phyloP scores from a whole-genome alignment of 2,329 filamentous ascomycete genomes.

The Ophiostoma quercus region DNA sequence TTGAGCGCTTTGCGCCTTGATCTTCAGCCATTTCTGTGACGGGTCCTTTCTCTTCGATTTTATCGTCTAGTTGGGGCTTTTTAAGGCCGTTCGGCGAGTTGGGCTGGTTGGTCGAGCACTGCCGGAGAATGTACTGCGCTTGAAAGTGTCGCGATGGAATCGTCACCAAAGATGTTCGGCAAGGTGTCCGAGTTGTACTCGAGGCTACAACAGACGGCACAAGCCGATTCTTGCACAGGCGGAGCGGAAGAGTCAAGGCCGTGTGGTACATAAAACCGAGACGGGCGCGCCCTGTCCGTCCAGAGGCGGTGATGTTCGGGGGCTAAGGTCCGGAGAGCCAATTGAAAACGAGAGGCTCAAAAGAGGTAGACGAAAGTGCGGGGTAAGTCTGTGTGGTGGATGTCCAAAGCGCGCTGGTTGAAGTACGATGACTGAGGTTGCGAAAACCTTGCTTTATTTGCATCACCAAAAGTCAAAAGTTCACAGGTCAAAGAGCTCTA shows the following conservation, averaged over 20 bases:
- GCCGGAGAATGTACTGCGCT: background rate
- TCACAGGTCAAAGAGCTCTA: background rate
- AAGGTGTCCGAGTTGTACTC: background rate
- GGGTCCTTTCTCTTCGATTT: background rate
- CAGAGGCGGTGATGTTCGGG: background rate
- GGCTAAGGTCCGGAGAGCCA: background rate
- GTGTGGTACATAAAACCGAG: background rate
- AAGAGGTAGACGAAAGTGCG: background rate
- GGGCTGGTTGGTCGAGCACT: background rate
- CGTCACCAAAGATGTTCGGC: background rate
- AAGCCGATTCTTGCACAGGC: background rate
- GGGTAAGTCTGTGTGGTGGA: background rate
- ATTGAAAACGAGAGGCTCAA: background rate
- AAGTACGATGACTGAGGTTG: background rate
- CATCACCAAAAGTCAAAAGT: background rate
- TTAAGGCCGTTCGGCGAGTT: background rate
- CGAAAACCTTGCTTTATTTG: background rate
- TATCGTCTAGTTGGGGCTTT: background rate
- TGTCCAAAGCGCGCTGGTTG: background rate
- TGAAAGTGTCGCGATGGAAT: background rate
- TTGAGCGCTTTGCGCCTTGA: conserved; percentile 14
- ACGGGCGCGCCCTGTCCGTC: background rate
- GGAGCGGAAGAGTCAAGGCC: background rate
- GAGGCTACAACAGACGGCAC: background rate
- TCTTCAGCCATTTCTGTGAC: background rate